Evolutionary conservation across 1,284 basidiomycete genomes (phyloP).

Genomic region (Flammula alnicola): DNA sequence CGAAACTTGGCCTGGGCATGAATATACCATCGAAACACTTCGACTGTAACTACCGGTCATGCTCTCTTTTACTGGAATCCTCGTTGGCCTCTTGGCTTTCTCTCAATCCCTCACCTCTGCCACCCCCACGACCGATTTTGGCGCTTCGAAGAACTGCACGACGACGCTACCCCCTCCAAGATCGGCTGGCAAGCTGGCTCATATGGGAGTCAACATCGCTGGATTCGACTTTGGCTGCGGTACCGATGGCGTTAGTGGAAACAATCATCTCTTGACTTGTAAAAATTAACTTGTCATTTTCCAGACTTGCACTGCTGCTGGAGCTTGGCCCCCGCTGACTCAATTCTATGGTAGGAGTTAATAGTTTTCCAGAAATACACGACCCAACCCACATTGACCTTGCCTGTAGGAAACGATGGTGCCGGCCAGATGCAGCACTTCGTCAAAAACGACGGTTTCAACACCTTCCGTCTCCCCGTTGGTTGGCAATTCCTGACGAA

Average conservation of each 20-base stretch:
- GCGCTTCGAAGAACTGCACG: slow-evolving; percentile 17
- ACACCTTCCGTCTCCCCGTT: slow-evolving; percentile 57
- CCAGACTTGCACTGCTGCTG: slow-evolving; percentile 38
- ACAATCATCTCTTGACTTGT: neutral
- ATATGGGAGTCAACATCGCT: slow-evolving; percentile 47
- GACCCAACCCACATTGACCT: neutral
- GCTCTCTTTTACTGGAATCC: slow-evolving; percentile 1
- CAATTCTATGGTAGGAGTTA: slow-evolving; percentile 47
- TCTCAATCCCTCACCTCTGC: too few relatives aligned
- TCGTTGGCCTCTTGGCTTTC: slow-evolving; percentile 10
- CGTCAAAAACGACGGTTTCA: slow-evolving; percentile 51
- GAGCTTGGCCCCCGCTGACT: slow-evolving; percentile 47
- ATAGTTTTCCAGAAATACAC: neutral
- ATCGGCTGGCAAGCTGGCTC: slow-evolving; percentile 30
- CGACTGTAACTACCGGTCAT: neutral
- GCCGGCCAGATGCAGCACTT: slow-evolving; percentile 63
- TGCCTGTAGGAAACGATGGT: slow-evolving; percentile 38
- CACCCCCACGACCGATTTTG: slow-evolving; percentile 5
- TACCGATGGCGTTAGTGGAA: slow-evolving; percentile 38
- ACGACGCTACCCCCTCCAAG: slow-evolving; percentile 13
- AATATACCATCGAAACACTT: neutral
- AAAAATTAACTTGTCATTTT: neutral
- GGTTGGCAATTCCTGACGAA: slow-evolving; percentile 61
- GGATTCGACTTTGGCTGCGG: slow-evolving; percentile 55
- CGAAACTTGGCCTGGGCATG: neutral